These are phyloP conservation scores for Lachancea sp. DNA, from an alignment of 805 yeast species.

Conservation along the genomic window DNA sequence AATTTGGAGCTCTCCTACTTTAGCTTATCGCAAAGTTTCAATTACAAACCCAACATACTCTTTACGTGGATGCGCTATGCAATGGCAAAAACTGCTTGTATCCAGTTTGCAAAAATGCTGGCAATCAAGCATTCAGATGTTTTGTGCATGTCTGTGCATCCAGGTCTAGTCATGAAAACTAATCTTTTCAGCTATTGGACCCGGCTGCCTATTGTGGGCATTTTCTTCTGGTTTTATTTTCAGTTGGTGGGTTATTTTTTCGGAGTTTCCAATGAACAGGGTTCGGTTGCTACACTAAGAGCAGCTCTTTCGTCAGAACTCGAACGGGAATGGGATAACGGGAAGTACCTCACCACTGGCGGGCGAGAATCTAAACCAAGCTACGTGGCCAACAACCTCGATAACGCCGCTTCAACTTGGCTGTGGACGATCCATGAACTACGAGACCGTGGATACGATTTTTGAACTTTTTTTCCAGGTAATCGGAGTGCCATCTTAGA, in stretches of 20 bases:
- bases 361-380: constrained; percentile 56
- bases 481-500: neutral
- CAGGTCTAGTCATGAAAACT: constrained; percentile 83
- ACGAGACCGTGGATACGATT: constrained; percentile 43
- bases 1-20: constrained; percentile 44
- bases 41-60: constrained; percentile 55
- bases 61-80: constrained; percentile 79
- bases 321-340: constrained; percentile 51
- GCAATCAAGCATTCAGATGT: constrained; percentile 62
- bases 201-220: constrained; percentile 69
- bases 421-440: constrained; percentile 67
- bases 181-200: constrained; percentile 73
- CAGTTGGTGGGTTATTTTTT: constrained; percentile 61
- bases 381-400: constrained; percentile 47
- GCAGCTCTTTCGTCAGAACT: constrained; percentile 53
- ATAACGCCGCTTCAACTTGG: constrained; percentile 66
- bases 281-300: constrained; percentile 56
- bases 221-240: constrained; percentile 62
- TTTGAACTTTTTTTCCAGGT: constrained; percentile 8
- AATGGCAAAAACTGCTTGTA: constrained; percentile 68
- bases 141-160: constrained; percentile 62
- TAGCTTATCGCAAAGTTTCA: constrained; percentile 40
- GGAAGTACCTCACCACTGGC: constrained; percentile 58
- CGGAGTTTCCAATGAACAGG: constrained; percentile 70
- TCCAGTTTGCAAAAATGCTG: constrained; percentile 61